phyloP scores from a whole-genome alignment of 2,329 filamentous ascomycete genomes.

The Microdochium paspali region DNA sequence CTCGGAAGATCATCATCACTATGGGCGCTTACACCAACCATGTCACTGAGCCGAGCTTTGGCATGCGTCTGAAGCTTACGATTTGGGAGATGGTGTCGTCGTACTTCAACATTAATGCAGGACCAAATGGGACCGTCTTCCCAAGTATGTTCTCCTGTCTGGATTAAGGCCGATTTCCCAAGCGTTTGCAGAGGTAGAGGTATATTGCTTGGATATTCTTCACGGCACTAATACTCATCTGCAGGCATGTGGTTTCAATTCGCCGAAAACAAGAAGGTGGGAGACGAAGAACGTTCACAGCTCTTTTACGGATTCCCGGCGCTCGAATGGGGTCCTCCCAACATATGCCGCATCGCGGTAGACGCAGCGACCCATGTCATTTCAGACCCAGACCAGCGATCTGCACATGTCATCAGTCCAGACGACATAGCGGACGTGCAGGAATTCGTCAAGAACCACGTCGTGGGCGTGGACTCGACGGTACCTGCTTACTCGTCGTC shows the following conservation, averaged over 20 bases:
- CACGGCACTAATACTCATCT: too few species aligned
- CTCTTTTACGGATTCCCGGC: conserved; percentile 8
- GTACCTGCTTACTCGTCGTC: conserved; percentile 4
- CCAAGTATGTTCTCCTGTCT: conserved; percentile 1
- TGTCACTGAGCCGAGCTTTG: conserved; percentile 7
- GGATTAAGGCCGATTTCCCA: too few species aligned
- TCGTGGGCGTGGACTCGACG: conserved; percentile 6
- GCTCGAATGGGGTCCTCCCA: conserved; percentile 7
- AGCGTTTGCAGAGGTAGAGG: too few species aligned
- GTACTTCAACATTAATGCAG: conserved; percentile 8
- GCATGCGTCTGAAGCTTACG: conserved; percentile 5
- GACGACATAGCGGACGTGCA: conserved; percentile 5
- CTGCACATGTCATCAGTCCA: conserved; percentile 2
- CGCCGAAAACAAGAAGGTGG: conserved; percentile 3
- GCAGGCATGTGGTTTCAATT: conserved; percentile 8
- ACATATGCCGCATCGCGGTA: conserved; percentile 6
- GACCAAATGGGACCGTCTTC: conserved; percentile 8
- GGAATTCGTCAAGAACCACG: conserved; percentile 4
- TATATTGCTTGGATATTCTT: too few species aligned
- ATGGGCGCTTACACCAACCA: conserved; percentile 7
- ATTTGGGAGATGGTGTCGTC: conserved; percentile 9
- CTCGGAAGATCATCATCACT: conserved; percentile 6
- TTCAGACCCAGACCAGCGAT: conserved; percentile 4
- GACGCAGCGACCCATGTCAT: conserved; percentile 5
- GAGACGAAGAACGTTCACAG: conserved; percentile 1